These are phyloP conservation scores for Tricholoma matsutake DNA, from an alignment of 768 basidiomycete species.

Conservation along the genomic window DNA sequence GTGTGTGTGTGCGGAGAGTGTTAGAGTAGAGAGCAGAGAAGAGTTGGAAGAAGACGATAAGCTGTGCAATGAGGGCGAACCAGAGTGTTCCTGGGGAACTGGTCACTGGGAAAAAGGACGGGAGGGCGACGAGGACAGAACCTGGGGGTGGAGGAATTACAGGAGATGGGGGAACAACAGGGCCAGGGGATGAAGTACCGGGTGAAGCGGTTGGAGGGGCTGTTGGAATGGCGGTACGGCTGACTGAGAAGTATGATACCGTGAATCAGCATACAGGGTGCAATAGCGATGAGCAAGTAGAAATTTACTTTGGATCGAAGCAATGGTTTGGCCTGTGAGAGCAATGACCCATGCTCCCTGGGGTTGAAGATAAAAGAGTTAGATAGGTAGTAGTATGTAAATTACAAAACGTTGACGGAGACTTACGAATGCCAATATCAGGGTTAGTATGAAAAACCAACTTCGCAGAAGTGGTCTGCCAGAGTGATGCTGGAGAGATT, in stretches of 20 bases:
- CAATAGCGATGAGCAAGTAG: background rate
- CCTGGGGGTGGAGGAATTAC: background rate
- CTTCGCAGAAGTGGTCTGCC: background rate
- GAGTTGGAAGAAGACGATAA: background rate
- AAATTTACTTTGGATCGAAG: background rate
- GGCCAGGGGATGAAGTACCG: background rate
- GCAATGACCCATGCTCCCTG: background rate
- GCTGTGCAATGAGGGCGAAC: background rate
- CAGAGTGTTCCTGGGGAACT: constrained; percentile 1
- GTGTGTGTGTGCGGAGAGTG: background rate
- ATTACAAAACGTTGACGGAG: too few species aligned
- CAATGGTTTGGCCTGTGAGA: background rate
- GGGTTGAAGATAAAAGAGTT: background rate
- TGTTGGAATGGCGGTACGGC: background rate
- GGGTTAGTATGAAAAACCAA: background rate
- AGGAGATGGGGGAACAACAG: background rate
- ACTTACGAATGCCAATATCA: background rate
- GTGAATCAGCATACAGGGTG: background rate
- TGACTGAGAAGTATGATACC: background rate
- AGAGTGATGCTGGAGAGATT: background rate
- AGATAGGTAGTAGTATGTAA: background rate
- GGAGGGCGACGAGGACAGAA: background rate
- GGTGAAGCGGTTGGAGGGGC: background rate
- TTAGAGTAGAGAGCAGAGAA: background rate
- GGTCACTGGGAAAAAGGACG: background rate